Evolutionary conservation across 108 stramenopile genomes (phyloP).

Genomic region (Heterococcus sp.): DNA sequence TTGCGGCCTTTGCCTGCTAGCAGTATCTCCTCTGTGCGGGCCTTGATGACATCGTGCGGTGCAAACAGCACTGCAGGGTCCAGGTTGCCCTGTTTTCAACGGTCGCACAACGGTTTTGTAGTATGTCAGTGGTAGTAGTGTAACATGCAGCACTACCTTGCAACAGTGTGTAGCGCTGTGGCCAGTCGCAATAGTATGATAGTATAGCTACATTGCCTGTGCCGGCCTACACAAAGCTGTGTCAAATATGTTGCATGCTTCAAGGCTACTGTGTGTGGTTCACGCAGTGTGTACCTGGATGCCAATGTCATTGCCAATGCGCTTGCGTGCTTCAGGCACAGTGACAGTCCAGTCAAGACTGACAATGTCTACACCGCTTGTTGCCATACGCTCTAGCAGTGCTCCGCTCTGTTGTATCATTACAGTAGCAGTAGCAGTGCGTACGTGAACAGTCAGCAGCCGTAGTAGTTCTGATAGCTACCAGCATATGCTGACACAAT

Average conservation of each 20-base stretch:
- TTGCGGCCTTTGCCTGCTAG: too few species aligned
- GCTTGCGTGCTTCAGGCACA: slow-evolving; percentile 82
- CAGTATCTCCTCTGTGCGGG: too few species aligned
- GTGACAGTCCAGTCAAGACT: slow-evolving; percentile 96
- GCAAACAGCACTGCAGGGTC: slow-evolving; percentile 87
- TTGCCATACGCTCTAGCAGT: slow-evolving; percentile 71
- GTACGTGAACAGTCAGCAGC: not conserved
- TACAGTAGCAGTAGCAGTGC: not conserved
- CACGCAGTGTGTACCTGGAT: slow-evolving; percentile 7
- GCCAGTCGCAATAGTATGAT: too few species aligned
- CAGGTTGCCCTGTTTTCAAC: slow-evolving; percentile 77
- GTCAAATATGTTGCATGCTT: slow-evolving; percentile 84
- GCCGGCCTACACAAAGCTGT: slow-evolving; percentile 73
- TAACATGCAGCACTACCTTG: not conserved
- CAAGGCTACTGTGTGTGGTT: not conserved
- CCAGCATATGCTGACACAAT: not conserved
- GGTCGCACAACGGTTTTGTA: not conserved
- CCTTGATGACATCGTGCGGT: slow-evolving; percentile 65
- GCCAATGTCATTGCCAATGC: slow-evolving; percentile 59
- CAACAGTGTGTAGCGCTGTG: not conserved
- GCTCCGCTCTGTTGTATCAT: not conserved
- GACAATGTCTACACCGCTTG: slow-evolving; percentile 89
- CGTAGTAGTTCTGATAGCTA: not conserved
- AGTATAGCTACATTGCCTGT: too few species aligned
- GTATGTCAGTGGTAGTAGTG: not conserved